phyloP scores from a whole-genome alignment of 2,329 filamentous ascomycete species.

The Neodidymelliopsis sp. region DNA sequence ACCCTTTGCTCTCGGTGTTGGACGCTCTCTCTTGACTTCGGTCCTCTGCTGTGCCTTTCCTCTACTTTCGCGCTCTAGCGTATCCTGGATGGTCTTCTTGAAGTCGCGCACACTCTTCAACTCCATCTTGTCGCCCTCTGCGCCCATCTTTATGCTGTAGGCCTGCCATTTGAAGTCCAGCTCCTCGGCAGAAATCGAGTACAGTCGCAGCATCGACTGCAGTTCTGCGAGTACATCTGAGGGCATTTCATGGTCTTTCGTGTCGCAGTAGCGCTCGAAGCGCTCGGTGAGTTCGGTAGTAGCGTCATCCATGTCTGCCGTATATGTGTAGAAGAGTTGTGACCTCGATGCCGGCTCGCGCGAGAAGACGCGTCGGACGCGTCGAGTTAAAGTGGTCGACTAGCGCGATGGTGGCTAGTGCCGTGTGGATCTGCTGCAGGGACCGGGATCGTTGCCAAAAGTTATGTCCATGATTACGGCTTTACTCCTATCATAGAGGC shows the following conservation, averaged over 20 bases:
- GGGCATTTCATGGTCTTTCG: constrained; percentile 64
- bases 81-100: constrained; percentile 86
- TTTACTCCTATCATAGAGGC: constrained; percentile 12
- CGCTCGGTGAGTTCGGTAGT: constrained; percentile 63
- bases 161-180: constrained; percentile 99
- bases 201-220: constrained; percentile 83
- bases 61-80: constrained; percentile 77
- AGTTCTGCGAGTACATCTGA: constrained; percentile 82
- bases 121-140: constrained; percentile 75
- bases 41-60: constrained; percentile 68
- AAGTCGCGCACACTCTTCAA: constrained; percentile 77
- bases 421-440: constrained; percentile 22
- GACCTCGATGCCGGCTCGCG: constrained; percentile 13
- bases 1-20: constrained; percentile 64
- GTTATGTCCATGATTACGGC: constrained; percentile 19
- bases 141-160: constrained; percentile 93
- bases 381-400: constrained; percentile 32
- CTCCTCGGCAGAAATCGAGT: constrained; percentile 82
- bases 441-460: constrained; percentile 24
- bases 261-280: constrained; percentile 68
- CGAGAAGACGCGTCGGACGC: constrained; percentile 41
- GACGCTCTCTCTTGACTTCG: constrained; percentile 67
- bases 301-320: constrained; percentile 57
- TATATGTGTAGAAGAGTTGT: constrained; percentile 9
- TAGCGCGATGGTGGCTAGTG: constrained; percentile 29